phyloP scores from a whole-genome alignment of 225 moss, liverwort and hornwort species.

The Anthoceros angustus region DNA sequence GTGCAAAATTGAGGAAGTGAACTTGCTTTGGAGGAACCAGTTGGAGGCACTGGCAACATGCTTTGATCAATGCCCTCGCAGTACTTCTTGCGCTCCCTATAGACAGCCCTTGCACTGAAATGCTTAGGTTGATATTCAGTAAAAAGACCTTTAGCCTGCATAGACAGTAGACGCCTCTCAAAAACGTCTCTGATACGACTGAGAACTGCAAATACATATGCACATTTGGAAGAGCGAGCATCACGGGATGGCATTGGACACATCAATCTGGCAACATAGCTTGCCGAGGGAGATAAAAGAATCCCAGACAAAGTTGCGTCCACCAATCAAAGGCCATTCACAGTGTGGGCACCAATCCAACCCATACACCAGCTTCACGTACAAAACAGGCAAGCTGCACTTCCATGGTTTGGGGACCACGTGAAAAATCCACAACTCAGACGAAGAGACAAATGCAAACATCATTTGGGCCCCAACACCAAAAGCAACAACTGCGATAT shows the following conservation, averaged over 20 bases:
- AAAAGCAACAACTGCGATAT: slow-evolving; percentile 24
- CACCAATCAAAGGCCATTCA: too few relatives aligned
- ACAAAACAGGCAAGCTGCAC: too few relatives aligned
- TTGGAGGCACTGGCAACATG: slow-evolving; percentile 78
- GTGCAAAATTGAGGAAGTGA: slow-evolving; percentile 24
- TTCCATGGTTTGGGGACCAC: too few relatives aligned
- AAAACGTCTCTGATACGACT: not conserved
- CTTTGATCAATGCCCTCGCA: slow-evolving; percentile 82
- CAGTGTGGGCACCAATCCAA: not conserved
- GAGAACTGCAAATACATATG: too few relatives aligned
- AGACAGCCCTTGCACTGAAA: slow-evolving; percentile 99
- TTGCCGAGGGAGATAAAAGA: too few relatives aligned
- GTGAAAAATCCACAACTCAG: slow-evolving; percentile 23
- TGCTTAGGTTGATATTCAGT: slow-evolving; percentile 96
- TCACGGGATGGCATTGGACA: not conserved
- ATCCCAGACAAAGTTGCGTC: too few relatives aligned
- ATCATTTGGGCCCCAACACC: slow-evolving; percentile 15
- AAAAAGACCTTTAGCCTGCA: slow-evolving; percentile 97
- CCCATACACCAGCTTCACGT: too few relatives aligned
- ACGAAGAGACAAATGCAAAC: slow-evolving; percentile 16
- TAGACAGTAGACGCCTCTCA: slow-evolving; percentile 19
- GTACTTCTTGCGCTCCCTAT: slow-evolving; percentile 88
- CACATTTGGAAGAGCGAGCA: too few relatives aligned
- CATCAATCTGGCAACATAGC: not conserved
- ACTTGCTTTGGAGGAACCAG: slow-evolving; percentile 77